These are phyloP conservation scores for Sedum album DNA, from an alignment of 164 flowering plant species.

Conservation along the genomic window DNA sequence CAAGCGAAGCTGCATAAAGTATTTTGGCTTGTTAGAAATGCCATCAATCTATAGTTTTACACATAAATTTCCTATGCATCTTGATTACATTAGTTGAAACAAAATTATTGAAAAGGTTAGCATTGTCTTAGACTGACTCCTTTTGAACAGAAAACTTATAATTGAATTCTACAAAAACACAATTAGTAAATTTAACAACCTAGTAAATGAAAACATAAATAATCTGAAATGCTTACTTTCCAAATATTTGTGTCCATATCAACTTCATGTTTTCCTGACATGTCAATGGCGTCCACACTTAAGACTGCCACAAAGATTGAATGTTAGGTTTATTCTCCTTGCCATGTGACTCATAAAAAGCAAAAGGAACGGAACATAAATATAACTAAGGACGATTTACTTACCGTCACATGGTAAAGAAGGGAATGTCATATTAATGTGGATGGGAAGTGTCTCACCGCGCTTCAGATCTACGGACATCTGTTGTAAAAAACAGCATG, in stretches of 20 bases:
- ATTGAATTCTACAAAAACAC: not conserved
- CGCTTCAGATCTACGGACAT: conserved; percentile 97
- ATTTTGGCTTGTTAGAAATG: not conserved
- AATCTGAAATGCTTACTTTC: conserved; percentile 54
- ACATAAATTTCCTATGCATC: not conserved
- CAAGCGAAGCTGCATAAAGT: conserved; percentile 74
- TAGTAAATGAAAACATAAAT: not conserved
- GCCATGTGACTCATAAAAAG: not conserved
- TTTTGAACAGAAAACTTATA: not conserved
- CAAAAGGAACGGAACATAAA: not conserved
- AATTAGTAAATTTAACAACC: not conserved
- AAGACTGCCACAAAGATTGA: conserved; percentile 44
- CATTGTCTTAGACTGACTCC: no score
- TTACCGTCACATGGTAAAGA: conserved; percentile 95
- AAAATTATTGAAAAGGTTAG: not conserved
- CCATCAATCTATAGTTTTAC: not conserved
- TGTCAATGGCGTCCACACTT: conserved; percentile 96
- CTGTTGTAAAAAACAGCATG: conserved; percentile 25
- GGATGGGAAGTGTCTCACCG: conserved; percentile 97
- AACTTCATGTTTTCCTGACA: conserved; percentile 99
- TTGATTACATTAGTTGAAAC: not conserved
- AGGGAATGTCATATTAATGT: conserved; percentile 92
- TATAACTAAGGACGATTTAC: conserved; percentile 8
- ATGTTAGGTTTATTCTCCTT: not conserved
- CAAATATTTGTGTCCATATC: conserved; percentile 98